These are phyloP conservation scores for Nidularia pulvinata DNA, from an alignment of 768 basidiomycete genomes.

Conservation along the genomic window DNA sequence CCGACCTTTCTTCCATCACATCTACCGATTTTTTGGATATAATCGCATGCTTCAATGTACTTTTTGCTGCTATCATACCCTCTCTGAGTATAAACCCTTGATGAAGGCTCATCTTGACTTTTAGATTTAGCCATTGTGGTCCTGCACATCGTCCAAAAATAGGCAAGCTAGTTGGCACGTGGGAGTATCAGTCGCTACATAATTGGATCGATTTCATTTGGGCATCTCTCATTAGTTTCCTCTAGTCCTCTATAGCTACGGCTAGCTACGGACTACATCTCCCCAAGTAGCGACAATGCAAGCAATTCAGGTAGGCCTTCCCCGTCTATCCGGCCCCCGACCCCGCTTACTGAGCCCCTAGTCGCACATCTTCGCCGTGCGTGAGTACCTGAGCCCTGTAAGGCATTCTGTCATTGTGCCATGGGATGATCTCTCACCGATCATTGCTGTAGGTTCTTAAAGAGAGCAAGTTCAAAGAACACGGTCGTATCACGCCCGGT, in stretches of 20 bases:
- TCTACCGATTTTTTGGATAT: no score
- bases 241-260: no score
- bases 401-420: conserved; percentile 18
- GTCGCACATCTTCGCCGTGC: conserved; percentile 93
- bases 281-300: conserved; percentile 22
- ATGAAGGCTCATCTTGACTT: no score
- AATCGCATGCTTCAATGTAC: no score
- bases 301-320: conserved; percentile 33
- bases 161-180: no score
- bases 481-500: conserved; percentile 96
- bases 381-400: conserved; percentile 93
- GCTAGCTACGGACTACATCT: no score
- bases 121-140: no score
- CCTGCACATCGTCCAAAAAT: no score
- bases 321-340: conserved; percentile 1
- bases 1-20: neutral
- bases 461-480: conserved; percentile 99
- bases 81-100: no score
- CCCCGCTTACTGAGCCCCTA: conserved; percentile 22
- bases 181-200: no score
- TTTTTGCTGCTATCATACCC: no score
- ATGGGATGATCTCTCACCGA: conserved; percentile 22
- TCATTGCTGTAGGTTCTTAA: conserved; percentile 74
- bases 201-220: conserved; percentile 20
- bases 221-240: conserved; percentile 9